Conservation (phyloP, 345 rosid species). For the Triadica sebifera region DNA sequence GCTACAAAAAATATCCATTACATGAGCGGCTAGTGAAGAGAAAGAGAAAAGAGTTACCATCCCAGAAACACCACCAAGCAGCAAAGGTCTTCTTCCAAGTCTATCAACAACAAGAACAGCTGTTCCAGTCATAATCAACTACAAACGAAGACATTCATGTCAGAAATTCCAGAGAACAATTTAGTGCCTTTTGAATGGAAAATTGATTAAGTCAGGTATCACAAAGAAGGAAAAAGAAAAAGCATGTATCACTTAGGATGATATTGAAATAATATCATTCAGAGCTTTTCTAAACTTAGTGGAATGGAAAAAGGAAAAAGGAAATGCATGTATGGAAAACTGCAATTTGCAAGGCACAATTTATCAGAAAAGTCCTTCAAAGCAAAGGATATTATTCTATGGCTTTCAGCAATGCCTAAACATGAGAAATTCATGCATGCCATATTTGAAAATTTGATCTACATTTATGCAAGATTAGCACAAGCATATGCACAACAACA, state of each 20-base stretch:
- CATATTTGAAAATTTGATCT: neutral
- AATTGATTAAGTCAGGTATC: neutral
- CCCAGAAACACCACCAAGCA: conserved; percentile 87
- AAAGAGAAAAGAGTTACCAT: conserved; percentile 49
- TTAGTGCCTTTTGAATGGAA: conserved; percentile 6
- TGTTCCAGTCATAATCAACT: conserved; percentile 90
- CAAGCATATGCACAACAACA: neutral
- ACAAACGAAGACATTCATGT: conserved; percentile 19
- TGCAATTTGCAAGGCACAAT: neutral
- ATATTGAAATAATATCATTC: neutral
- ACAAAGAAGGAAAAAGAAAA: neutral
- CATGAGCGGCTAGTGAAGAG: neutral
- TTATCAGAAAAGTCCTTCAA: neutral
- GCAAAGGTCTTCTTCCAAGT: conserved; percentile 91
- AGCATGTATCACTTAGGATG: neutral
- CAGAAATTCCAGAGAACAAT: conserved; percentile 8
- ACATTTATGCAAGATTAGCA: neutral
- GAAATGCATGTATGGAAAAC: neutral
- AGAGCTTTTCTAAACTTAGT: neutral
- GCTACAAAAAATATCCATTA: neutral
- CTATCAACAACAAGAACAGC: conserved; percentile 86
- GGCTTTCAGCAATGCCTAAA: neutral
- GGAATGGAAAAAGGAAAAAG: neutral
- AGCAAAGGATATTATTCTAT: neutral
- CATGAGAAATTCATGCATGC: neutral